phyloP scores from a whole-genome alignment of 2,329 filamentous ascomycete genomes.

The Endoconidiophora laricicola region DNA sequence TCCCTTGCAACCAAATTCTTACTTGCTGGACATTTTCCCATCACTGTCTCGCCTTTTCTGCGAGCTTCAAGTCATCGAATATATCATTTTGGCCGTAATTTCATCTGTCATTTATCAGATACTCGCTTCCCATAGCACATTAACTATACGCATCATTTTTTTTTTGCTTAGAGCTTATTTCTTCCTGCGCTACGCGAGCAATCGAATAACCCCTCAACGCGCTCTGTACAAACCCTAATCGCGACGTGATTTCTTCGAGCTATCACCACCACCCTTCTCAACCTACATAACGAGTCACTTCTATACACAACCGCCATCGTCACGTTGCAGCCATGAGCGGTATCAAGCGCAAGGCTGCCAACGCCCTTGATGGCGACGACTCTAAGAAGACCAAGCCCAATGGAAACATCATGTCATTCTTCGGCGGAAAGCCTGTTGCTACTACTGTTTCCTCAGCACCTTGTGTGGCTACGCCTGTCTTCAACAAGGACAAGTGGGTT shows the following conservation, averaged over 20 bases:
- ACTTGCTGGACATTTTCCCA: too few relatives aligned
- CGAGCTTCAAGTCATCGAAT: too few relatives aligned
- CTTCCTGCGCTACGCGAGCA: neutral
- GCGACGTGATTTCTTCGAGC: neutral
- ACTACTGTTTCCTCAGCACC: constrained; percentile 18
- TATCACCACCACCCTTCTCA: neutral
- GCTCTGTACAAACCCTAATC: neutral
- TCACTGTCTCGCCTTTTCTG: too few relatives aligned
- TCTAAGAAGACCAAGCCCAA: constrained; percentile 59
- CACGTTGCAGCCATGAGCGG: constrained; percentile 28
- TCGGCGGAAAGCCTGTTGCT: constrained; percentile 47
- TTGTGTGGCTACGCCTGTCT: constrained; percentile 18
- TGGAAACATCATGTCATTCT: constrained; percentile 78
- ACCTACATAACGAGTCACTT: neutral
- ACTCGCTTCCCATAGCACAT: neutral
- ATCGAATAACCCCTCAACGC: constrained; percentile 1
- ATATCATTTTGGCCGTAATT: too few relatives aligned
- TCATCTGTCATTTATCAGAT: too few relatives aligned
- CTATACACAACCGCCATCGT: neutral
- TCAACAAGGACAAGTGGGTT: constrained; percentile 80
- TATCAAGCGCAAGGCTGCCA: constrained; percentile 50
- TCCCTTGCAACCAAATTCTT: too few relatives aligned
- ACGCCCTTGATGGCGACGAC: constrained; percentile 28
- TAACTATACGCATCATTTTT: neutral
- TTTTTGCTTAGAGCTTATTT: neutral